Percentiles rank a stretch among this genome's conserved stretches.
These are phyloP conservation scores for Kalaharituber pfeilii DNA, from an alignment of 2,329 filamentous ascomycete genomes.

Conservation along the genomic window DNA sequence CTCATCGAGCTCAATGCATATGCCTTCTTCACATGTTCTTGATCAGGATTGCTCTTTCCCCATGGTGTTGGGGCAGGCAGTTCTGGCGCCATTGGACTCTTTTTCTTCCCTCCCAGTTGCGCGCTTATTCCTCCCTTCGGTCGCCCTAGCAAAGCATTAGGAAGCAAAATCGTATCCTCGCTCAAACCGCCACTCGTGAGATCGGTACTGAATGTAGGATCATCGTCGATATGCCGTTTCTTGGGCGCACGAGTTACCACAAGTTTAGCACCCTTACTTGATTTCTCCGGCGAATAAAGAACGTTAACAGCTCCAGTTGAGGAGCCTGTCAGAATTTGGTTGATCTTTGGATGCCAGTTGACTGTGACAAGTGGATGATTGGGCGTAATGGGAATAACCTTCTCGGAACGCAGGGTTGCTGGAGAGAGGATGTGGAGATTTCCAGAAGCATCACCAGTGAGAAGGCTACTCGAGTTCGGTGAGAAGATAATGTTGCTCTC, in stretches of 20 bases:
- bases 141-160: slow-evolving; percentile 38
- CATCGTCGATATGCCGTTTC: slow-evolving; percentile 87
- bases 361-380: slow-evolving; percentile 68
- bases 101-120: not conserved
- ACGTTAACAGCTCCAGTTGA: slow-evolving; percentile 79
- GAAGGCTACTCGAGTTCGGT: slow-evolving; percentile 63
- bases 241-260: slow-evolving; percentile 90
- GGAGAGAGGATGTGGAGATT: slow-evolving; percentile 87
- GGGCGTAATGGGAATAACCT: slow-evolving; percentile 75
- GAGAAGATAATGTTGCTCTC: slow-evolving; percentile 82
- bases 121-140: not conserved
- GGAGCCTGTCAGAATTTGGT: slow-evolving; percentile 88
- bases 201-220: slow-evolving; percentile 45
- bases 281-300: slow-evolving; percentile 76
- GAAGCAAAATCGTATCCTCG: slow-evolving; percentile 61
- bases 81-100: slow-evolving; percentile 38
- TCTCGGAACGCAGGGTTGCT: slow-evolving; percentile 68
- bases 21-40: slow-evolving; percentile 70
- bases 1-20: slow-evolving; percentile 85
- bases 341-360: slow-evolving; percentile 83
- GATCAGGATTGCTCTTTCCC: slow-evolving; percentile 74
- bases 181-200: slow-evolving; percentile 51
- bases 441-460: slow-evolving; percentile 74
- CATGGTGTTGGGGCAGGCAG: slow-evolving; percentile 76
- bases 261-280: slow-evolving; percentile 61